Evolutionary conservation across 1,284 basidiomycete species (phyloP).

Genomic region (Pyrrhoderma lamaoense): DNA sequence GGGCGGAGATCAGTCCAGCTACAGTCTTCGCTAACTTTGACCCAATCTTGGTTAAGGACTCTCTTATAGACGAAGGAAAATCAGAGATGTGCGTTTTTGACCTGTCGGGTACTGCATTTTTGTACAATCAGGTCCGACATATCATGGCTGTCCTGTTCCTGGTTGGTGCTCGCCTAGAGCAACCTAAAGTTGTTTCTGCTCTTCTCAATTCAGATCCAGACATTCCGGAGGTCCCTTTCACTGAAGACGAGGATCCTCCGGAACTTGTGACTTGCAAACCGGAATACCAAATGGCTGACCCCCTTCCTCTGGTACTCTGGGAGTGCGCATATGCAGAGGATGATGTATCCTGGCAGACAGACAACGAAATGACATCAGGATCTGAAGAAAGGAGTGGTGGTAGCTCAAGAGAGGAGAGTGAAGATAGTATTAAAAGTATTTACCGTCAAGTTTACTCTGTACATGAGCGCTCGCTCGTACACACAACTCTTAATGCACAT

Average conservation of each 20-base stretch:
- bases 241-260: constrained; percentile 31
- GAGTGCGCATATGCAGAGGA: constrained; percentile 73
- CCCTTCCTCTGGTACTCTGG: constrained; percentile 88
- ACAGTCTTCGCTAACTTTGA: constrained; percentile 18
- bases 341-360: constrained; percentile 72
- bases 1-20: constrained; percentile 52
- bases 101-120: constrained; percentile 82
- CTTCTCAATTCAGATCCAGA: constrained; percentile 62
- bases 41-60: neutral
- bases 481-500: constrained; percentile 51
- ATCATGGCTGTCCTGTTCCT: constrained; percentile 93
- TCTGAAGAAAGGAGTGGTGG: constrained; percentile 36
- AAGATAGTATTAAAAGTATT: constrained; percentile 30
- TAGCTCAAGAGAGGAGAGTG: constrained; percentile 19
- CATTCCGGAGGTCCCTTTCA: constrained; percentile 26
- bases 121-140: constrained; percentile 97
- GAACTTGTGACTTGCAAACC: constrained; percentile 68
- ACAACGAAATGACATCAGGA: constrained; percentile 23
- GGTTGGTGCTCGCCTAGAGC: constrained; percentile 78
- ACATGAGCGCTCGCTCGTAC: constrained; percentile 50
- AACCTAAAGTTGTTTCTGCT: constrained; percentile 61
- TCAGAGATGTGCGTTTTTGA: constrained; percentile 67
- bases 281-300: constrained; percentile 89
- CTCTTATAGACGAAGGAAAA: neutral
- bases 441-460: constrained; percentile 55